Evolutionary conservation across 2,329 filamentous ascomycete genomes (phyloP).

Genomic region (Aspergillus ruber): DNA sequence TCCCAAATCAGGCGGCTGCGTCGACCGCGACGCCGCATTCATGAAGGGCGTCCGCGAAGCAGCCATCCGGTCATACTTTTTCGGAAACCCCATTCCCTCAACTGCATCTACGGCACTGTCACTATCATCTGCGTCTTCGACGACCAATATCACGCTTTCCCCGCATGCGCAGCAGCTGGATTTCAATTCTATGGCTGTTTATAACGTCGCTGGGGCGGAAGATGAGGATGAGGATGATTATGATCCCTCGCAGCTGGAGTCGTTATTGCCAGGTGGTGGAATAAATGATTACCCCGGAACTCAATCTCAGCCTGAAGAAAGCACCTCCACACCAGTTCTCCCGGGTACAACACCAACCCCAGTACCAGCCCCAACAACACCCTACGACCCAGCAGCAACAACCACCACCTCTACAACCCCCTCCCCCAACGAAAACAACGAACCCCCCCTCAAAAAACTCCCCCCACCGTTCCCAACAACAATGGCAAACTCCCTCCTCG

Average conservation of each 20-base stretch:
- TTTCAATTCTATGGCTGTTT: conserved; percentile 68
- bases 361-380: conserved; percentile 50
- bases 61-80: conserved; percentile 88
- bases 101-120: conserved; percentile 30
- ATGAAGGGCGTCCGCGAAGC: conserved; percentile 68
- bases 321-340: conserved; percentile 12
- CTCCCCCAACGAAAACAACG: conserved; percentile 34
- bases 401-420: conserved; percentile 66
- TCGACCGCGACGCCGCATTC: conserved; percentile 66
- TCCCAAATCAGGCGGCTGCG: conserved; percentile 78
- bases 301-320: conserved; percentile 11
- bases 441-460: conserved; percentile 50
- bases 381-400: conserved; percentile 77
- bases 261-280: conserved; percentile 30
- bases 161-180: conserved; percentile 82
- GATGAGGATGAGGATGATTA: conserved; percentile 47
- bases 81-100: conserved; percentile 57
- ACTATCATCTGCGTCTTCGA: conserved; percentile 24
- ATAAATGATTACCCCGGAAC: conserved; percentile 17
- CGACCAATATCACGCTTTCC: conserved; percentile 64
- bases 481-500: conserved; percentile 75
- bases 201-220: conserved; percentile 55
- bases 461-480: conserved; percentile 52
- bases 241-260: conserved; percentile 29
- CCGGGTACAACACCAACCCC: conserved; percentile 51